phyloP scores from a whole-genome alignment of 2,329 filamentous ascomycete species.

The Cordyceps javanica region DNA sequence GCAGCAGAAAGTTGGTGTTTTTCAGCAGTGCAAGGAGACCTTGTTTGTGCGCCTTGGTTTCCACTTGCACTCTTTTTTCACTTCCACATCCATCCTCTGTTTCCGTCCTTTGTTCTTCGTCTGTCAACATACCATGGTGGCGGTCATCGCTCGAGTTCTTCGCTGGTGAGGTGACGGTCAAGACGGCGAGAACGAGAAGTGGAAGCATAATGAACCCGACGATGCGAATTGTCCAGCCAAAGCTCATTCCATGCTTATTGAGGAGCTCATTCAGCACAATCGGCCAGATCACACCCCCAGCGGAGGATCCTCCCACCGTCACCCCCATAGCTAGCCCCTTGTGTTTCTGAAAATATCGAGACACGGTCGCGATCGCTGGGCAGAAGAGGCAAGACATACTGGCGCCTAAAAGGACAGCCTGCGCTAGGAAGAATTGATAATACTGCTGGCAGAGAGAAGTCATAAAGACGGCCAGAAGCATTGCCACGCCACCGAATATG shows the following conservation, averaged over 20 bases:
- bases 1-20: background rate
- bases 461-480: slow-evolving; percentile 1
- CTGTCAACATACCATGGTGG: slow-evolving; percentile 44
- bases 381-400: slow-evolving; percentile 73
- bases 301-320: slow-evolving; percentile 63
- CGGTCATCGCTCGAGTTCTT: slow-evolving; percentile 47
- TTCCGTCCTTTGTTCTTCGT: background rate
- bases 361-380: slow-evolving; percentile 65
- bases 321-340: slow-evolving; percentile 73
- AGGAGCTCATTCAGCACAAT: slow-evolving; percentile 38
- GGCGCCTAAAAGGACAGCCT: slow-evolving; percentile 64
- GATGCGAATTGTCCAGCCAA: slow-evolving; percentile 38
- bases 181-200: slow-evolving; percentile 39
- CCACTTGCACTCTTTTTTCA: background rate
- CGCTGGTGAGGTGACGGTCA: slow-evolving; percentile 44
- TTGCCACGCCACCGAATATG: background rate
- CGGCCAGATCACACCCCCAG: slow-evolving; percentile 59
- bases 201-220: slow-evolving; percentile 37
- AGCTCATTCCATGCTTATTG: slow-evolving; percentile 29
- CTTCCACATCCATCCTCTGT: background rate
- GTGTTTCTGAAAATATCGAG: slow-evolving; percentile 67
- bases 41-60: background rate
- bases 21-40: background rate
- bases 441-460: slow-evolving; percentile 36
- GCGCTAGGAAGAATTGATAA: slow-evolving; percentile 75